Percentiles rank a stretch among this genome's conserved stretches.
These are phyloP conservation scores for Mycena floridula DNA, from an alignment of 768 basidiomycete species.

Conservation along the genomic window DNA sequence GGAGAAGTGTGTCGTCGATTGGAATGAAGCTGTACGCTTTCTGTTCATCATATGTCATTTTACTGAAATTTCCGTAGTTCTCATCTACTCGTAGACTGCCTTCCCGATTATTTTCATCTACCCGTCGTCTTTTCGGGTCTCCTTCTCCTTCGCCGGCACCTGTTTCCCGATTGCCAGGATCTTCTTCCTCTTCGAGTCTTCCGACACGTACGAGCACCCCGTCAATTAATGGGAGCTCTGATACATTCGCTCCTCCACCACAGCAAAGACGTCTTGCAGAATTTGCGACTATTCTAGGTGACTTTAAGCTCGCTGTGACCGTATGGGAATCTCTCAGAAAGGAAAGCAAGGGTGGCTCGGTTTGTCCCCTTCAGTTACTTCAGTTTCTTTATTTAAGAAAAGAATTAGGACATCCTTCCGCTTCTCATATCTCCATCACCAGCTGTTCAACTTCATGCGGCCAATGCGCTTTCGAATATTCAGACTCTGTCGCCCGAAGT, in stretches of 20 bases:
- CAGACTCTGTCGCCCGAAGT: slow-evolving; percentile 32
- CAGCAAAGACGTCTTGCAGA: slow-evolving; percentile 90
- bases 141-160: slow-evolving; percentile 41
- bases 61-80: slow-evolving; percentile 34
- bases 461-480: slow-evolving; percentile 49
- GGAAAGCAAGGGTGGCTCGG: slow-evolving; percentile 83
- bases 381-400: neutral
- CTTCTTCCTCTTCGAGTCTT: slow-evolving; percentile 37
- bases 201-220: slow-evolving; percentile 26
- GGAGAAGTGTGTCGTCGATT: slow-evolving; percentile 89
- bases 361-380: slow-evolving; percentile 31
- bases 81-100: slow-evolving; percentile 74
- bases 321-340: slow-evolving; percentile 88
- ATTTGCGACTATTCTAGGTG: slow-evolving; percentile 89
- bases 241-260: slow-evolving; percentile 36
- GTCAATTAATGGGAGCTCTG: slow-evolving; percentile 11
- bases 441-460: slow-evolving; percentile 51
- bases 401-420: slow-evolving; percentile 74
- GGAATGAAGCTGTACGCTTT: slow-evolving; percentile 75
- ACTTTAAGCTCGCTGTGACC: slow-evolving; percentile 73
- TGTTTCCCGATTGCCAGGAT: slow-evolving; percentile 28
- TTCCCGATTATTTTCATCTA: slow-evolving; percentile 81
- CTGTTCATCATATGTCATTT: neutral
- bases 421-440: slow-evolving; percentile 64
- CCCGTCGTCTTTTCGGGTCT: slow-evolving; percentile 76